Base-by-base conservation (phyloP, 352 stramenopile species). In the Phytopythium aichiense region DNA sequence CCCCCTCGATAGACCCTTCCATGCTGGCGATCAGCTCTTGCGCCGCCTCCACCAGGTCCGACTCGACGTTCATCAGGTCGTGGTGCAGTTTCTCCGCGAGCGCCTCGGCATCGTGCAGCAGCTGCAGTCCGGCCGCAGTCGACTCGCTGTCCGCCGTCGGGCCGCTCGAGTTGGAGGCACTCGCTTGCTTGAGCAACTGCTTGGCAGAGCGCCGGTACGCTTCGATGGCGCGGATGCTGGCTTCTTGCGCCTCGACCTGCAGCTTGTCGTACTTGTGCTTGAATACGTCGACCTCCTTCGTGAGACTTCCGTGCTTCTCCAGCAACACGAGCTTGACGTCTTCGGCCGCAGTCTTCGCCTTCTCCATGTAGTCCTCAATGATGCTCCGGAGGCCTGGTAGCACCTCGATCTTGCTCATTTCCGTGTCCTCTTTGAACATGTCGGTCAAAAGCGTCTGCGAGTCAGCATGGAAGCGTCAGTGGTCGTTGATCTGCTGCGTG, bases 371-470 rank as follows among this genome's bases (percentile, higher is more conserved):
- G 56, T 93, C 77, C 48, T 98, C 91, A 33, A 96, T 91, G 48
- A 97, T 77, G 54, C 94, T 94, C 38, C 93, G 87, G 18, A 98
- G 66, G 0, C 85, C 89, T 31, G 92, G 92, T 2, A 98, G 70
- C 35, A 95, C 75, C 59, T 95, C 84, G 40, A 98, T 93, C 70
- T 97, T 97, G 67, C 68, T 82, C 68, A 97, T 94, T 56, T 98
- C 93, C 15, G 76, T 85, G 74, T 98, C 92, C 43, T 97, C 90
- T 43, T 85, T 86, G 63, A 98, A 98, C 86, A 98, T 97, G 63
- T 98, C 91, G 56, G 72, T 69, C 50, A 97, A 73, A 28, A 97
- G 73, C 49, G 84, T 97, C 76, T 95, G 62, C 28, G 6, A 35
- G n/a, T 15, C 48, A 37, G 0, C 23, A 7, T 1, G 28, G 48